Percentiles rank a stretch among this genome's conserved stretches.
These are phyloP conservation scores for Barbarea vulgaris DNA, from an alignment of 345 rosid species.

Conservation along the genomic window DNA sequence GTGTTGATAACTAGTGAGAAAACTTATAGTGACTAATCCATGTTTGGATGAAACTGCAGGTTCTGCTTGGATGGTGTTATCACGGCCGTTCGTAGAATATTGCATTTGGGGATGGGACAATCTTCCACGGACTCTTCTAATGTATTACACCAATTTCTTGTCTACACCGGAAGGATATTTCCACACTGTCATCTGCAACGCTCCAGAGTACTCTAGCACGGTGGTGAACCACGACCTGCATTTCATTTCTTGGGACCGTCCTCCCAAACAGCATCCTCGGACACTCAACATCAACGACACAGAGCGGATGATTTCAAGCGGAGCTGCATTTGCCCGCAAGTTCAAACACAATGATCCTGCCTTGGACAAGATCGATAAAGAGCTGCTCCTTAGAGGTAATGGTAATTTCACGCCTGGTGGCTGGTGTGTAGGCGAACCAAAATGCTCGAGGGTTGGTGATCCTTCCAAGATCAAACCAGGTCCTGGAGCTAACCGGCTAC, in stretches of 20 bases:
- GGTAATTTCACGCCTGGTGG: slow-evolving; percentile 88
- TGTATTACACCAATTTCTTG: slow-evolving; percentile 49
- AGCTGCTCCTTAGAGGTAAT: slow-evolving; percentile 30
- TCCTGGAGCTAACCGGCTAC: slow-evolving; percentile 75
- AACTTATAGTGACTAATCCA: too few species aligned
- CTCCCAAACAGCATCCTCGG: slow-evolving; percentile 46
- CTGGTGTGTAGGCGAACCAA: slow-evolving; percentile 81
- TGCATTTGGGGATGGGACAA: slow-evolving; percentile 47
- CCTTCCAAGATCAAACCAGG: slow-evolving; percentile 63
- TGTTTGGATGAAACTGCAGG: slow-evolving; percentile 35
- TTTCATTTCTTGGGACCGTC: slow-evolving; percentile 46
- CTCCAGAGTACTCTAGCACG: slow-evolving; percentile 40
- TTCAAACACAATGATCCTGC: slow-evolving; percentile 42
- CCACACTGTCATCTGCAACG: slow-evolving; percentile 58
- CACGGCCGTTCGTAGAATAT: slow-evolving; percentile 33
- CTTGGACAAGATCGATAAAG: slow-evolving; percentile 37
- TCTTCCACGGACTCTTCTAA: slow-evolving; percentile 38
- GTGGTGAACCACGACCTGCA: slow-evolving; percentile 47
- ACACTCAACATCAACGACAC: slow-evolving; percentile 38
- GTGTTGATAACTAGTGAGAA: too few species aligned
- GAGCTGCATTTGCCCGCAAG: slow-evolving; percentile 42
- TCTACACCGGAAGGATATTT: slow-evolving; percentile 54
- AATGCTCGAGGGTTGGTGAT: slow-evolving; percentile 73
- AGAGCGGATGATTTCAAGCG: slow-evolving; percentile 36
- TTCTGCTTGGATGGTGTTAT: slow-evolving; percentile 48